phyloP scores from a whole-genome alignment of 2,329 filamentous ascomycete genomes.

The Byssoonygena ceratinophila region DNA sequence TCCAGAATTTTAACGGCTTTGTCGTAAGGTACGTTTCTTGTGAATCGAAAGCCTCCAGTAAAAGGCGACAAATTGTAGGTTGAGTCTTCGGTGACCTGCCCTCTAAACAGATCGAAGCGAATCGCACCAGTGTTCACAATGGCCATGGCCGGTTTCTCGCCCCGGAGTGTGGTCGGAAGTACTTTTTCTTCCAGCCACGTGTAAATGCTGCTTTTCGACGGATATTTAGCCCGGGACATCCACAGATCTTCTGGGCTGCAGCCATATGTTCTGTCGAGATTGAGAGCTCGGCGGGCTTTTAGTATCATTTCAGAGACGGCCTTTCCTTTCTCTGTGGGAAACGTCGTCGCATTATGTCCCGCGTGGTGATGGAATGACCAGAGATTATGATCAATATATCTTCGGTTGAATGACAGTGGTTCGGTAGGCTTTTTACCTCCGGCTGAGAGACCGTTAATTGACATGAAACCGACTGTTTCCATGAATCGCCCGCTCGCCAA shows the following conservation, averaged over 20 bases:
- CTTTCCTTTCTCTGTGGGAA: constrained; percentile 63
- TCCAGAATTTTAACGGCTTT: constrained; percentile 58
- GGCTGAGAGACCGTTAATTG: constrained; percentile 56
- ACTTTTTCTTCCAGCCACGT: constrained; percentile 67
- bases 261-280: constrained; percentile 65
- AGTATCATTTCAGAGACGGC: constrained; percentile 62
- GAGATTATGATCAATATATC: constrained; percentile 91
- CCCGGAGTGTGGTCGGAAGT: constrained; percentile 54
- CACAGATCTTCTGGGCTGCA: constrained; percentile 73
- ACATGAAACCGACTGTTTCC: constrained; percentile 92
- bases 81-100: constrained; percentile 76
- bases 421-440: constrained; percentile 28
- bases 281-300: constrained; percentile 56
- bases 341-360: constrained; percentile 57
- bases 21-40: constrained; percentile 70
- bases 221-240: constrained; percentile 69
- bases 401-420: constrained; percentile 55
- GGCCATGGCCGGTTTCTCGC: constrained; percentile 52
- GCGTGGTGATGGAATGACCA: constrained; percentile 75
- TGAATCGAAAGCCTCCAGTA: constrained; percentile 61
- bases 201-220: constrained; percentile 64
- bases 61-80: constrained; percentile 85
- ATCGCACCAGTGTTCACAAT: constrained; percentile 84
- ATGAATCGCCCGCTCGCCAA: constrained; percentile 85
- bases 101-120: constrained; percentile 91